phyloP scores from a whole-genome alignment of 208 protist genomes.

The Phytomonas sp. region DNA sequence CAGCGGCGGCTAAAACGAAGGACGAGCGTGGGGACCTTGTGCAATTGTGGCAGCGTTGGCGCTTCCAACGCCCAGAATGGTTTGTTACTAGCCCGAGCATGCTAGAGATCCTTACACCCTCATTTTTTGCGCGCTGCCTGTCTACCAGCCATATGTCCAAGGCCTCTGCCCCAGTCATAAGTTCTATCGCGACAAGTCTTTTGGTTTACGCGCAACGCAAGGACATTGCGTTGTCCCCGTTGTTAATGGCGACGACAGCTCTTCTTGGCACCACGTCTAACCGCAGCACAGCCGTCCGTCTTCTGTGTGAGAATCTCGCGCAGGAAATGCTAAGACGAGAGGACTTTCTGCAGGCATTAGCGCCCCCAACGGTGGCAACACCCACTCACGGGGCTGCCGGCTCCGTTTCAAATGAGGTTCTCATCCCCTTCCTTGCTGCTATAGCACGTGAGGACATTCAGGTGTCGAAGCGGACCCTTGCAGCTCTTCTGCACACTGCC shows the following conservation, averaged over 20 bases:
- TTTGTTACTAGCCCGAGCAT: conserved; percentile 44
- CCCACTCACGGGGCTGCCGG: conserved; percentile 18
- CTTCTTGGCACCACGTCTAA: conserved; percentile 37
- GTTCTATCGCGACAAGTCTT: conserved; percentile 45
- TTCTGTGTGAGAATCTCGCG: conserved; percentile 61
- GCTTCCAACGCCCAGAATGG: conserved; percentile 17
- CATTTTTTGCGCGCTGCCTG: conserved; percentile 38
- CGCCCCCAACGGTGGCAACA: conserved; percentile 50
- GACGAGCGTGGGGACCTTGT: conserved; percentile 3
- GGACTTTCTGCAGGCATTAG: conserved; percentile 57
- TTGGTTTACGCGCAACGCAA: conserved; percentile 40
- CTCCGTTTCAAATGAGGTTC: conserved; percentile 57
- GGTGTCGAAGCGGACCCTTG: conserved; percentile 47
- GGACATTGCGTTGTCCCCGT: conserved; percentile 37
- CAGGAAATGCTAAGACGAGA: conserved; percentile 38
- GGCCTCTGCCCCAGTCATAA: conserved; percentile 20
- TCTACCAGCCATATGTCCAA: conserved; percentile 23
- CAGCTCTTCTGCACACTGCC: conserved; percentile 42
- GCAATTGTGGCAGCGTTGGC: background rate
- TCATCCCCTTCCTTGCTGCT: conserved; percentile 71
- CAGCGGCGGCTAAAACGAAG: background rate
- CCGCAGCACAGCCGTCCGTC: conserved; percentile 45
- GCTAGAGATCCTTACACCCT: conserved; percentile 44
- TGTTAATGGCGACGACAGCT: conserved; percentile 56
- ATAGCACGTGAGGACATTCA: conserved; percentile 61